Base-by-base conservation (phyloP, 2,329 filamentous ascomycete species). In the Diaporthe sp. region DNA sequence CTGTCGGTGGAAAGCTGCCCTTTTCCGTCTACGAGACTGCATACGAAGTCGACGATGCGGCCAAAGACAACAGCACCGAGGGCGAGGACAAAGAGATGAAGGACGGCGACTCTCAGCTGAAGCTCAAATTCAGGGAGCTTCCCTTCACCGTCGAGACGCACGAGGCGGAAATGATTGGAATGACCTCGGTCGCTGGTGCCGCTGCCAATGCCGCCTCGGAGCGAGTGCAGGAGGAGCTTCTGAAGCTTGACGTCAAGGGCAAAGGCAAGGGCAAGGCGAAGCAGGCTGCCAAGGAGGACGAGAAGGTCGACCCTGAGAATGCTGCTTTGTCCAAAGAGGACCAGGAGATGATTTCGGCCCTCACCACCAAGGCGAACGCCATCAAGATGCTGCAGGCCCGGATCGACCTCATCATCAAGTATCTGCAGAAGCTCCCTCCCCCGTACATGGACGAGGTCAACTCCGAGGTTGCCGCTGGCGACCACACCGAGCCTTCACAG, bases 141-240 rank as follows among this genome's bases (percentile, higher is more conserved):
- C 91, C 93, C 2, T 98, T 97, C 83, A 93, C 93, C 0, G 92
- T 98, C 2, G 97, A 98, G 85, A 98, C 96, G 0, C 95, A 95
- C 13, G 96, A 98, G 83, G 96, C 96, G 1, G 97, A 99, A 84
- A 98, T 98, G 95, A 98, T 99, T 79, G 94, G 94, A 79, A 94
- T 99, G 81, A 95, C 98, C 84, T 98, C 96, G 79, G 94, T 99
- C 28, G 96, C 96, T 0, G 92, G 93, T 71, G 95, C 94, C 53
- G 94, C 94, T 63, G 94, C 94, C 65, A 96, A 94, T 81, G 96
- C 95, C 34, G 92, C 94, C 15, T 91, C 91, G 44, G 86, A 91
- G 25, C 71, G 79, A 81, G 72, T 77, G 77, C 6, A 80, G 79
- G 85, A 84, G 79, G 86, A 87, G 74, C 87, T 87, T 74, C 82